Evolutionary conservation across 139 green algal species (phyloP), one percentile per base, ranked within the genome.

Genomic region (Ostreobium quekettii): DNA sequence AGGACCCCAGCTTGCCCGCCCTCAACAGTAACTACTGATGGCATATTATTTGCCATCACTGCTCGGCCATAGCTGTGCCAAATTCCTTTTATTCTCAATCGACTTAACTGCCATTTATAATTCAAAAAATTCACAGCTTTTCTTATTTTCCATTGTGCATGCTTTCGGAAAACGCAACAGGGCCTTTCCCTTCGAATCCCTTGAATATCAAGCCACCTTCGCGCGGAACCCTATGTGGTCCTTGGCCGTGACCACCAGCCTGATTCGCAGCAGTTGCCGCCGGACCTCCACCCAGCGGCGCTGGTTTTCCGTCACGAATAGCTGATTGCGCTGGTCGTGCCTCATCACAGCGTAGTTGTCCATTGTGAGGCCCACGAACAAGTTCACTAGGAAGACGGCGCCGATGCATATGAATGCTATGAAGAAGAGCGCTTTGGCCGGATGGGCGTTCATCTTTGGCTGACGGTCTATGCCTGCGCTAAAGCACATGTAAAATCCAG

Each of bases 361-460:
- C 15, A 56, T 58, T 22, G 36, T 81, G 48, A 80, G 64, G 22
- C 71, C 70, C 26, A 85, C 76, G 28, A 84, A 72, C 32, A 80
- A 71, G 49, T 83, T 80, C 37, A 84, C 70, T 47, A 83, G 42
- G 4, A 85, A 47, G 48, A 85, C 75, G 36, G 67, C 65, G 58
- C 66, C 76, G 30, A 79, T 47, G 29, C 82, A 35, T 33, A 83
- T 65, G 48, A 82, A 88, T 39, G 31, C 38, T 5, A 80, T 61
- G 62, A 87, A 92, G 70, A 83, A 88, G 49, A 88, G 24, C 4
- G 71, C 72, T 1, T 80, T 71, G 38, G 73, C 63, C 0, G 67
- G 66, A n/a, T 72, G 79, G 46, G 63, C 11, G 38, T 85, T 72
- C 32, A 60, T 36, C 3, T 81, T 24, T 4, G 84, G 84, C 73